Evolutionary conservation across 1,139 yeast species (phyloP).

Genomic region (Barnettozyma hawaiiensis): DNA sequence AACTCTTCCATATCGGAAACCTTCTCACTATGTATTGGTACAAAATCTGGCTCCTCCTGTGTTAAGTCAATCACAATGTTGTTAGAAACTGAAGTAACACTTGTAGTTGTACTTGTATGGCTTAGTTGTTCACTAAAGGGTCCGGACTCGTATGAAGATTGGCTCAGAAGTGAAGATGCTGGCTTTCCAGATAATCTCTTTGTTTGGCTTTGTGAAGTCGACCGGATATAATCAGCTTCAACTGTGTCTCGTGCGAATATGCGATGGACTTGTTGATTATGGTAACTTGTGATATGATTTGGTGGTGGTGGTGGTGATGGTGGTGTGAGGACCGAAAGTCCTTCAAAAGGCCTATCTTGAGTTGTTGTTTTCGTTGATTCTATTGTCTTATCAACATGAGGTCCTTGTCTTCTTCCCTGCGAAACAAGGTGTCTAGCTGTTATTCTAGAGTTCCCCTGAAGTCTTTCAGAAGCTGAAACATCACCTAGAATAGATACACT

Average conservation of each 20-base stretch:
- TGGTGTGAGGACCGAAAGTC: too few relatives aligned
- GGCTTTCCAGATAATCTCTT: neutral
- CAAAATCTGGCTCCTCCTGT: slow-evolving; percentile 31
- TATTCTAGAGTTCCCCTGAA: neutral
- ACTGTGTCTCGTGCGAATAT: slow-evolving; percentile 7
- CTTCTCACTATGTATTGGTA: neutral
- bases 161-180: slow-evolving; percentile 16
- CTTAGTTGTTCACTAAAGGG: slow-evolving; percentile 22
- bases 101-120: slow-evolving; percentile 8
- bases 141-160: slow-evolving; percentile 24
- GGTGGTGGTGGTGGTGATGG: neutral
- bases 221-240: slow-evolving; percentile 11
- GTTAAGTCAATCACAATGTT: slow-evolving; percentile 36
- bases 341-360: neutral
- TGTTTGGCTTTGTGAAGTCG: neutral
- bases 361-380: neutral
- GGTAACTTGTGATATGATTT: slow-evolving; percentile 7
- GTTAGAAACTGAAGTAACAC: slow-evolving; percentile 3
- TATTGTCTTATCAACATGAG: neutral
- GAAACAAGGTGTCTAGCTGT: neutral
- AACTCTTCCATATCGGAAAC: slow-evolving; percentile 18
- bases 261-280: slow-evolving; percentile 7
- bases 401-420: neutral
- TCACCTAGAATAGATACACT: neutral
- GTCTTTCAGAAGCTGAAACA: neutral